Conservation (phyloP, 805 yeast species). For the Cyberlindnera japonica region DNA sequence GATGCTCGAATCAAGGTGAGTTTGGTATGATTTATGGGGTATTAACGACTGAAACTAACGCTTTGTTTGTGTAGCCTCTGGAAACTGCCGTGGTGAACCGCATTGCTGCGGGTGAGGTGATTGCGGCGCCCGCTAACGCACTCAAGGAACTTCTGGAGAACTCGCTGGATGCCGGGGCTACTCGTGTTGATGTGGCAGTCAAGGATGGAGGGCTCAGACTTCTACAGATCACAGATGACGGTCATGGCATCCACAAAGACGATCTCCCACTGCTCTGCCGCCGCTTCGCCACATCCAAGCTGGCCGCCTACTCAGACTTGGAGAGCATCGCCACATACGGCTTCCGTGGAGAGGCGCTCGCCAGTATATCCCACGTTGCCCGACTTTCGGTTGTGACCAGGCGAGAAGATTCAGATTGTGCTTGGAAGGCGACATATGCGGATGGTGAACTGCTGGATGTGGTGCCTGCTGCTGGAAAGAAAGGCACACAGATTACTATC, state of each 20-base stretch:
- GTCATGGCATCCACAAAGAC: conserved; percentile 68
- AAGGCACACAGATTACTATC: conserved; percentile 80
- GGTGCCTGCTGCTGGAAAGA: conserved; percentile 75
- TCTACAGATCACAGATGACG: conserved; percentile 87
- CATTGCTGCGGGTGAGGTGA: conserved; percentile 97
- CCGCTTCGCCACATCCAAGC: conserved; percentile 88
- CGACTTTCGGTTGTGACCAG: conserved; percentile 79
- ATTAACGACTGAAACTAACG: neutral
- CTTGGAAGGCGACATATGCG: conserved; percentile 63
- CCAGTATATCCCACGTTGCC: conserved; percentile 88
- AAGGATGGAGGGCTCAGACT: conserved; percentile 90
- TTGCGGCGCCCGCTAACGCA: conserved; percentile 91
- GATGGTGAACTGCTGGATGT: conserved; percentile 58
- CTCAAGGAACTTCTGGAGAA: conserved; percentile 90
- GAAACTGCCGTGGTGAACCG: conserved; percentile 75
- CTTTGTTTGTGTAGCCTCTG: conserved; percentile 39
- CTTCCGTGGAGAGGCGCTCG: conserved; percentile 94
- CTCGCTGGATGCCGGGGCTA: conserved; percentile 80
- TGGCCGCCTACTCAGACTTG: conserved; percentile 71
- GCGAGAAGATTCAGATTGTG: conserved; percentile 54
- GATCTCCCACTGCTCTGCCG: conserved; percentile 83
- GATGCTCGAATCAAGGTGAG: conserved; percentile 4
- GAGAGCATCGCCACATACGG: conserved; percentile 75
- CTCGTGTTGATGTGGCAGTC: conserved; percentile 71
- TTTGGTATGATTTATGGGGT: neutral